Base-by-base conservation (phyloP, 352 stramenopile genomes). In the Thraustochytrium sp. region DNA sequence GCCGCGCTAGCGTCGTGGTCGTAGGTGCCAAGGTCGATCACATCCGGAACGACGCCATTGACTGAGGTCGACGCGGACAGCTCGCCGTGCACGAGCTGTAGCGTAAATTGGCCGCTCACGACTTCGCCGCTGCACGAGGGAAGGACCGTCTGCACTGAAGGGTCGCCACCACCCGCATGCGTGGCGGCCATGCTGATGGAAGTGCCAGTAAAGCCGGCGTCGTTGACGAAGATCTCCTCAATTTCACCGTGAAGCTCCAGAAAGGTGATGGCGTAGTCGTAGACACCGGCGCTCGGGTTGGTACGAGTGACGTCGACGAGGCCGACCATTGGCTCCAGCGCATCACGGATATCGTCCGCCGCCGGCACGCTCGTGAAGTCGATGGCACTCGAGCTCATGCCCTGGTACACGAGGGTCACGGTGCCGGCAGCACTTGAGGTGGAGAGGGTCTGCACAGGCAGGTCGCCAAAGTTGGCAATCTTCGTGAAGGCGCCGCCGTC, bases 1-100 rank as follows among this genome's bases (percentile, higher is more conserved):
- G 92, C 62, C 0, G 89, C 92, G 8, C 90, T 87, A 0, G 91
- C 92, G 82, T 92, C 86, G 49, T 92, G 94, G 0, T 89, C 86
- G 31, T 98, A 90, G 2, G 85, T 44, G 16, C 76, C 48, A 3
- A 93, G 96, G 2, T 89, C 88, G 48, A 95, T 90, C 2, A 88
- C 89, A 76, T 92, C 89, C 82, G 96, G 95, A 48, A 88, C 89
- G 2, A 98, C 84, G n/a, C 88, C 89, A 84, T 0, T 94, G 94
- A 8, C 88, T 88, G 1, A 98, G 55, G 46, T 88, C 90, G 63
- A 89, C 97, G 38, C 54, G 1, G 88, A 90, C 42, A 96, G 90
- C 0, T 88, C 90, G 48, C 94, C 91, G 85, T 96, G 92, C 5
- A 64, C 76, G 38, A 96, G 94, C 0, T 85, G 4, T 3, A 82